A percentile compares a stretch with the other conserved stretches of the same genome.
Conservation (phyloP, 1,284 basidiomycete species). For the Cutaneotrichosporon cyanovorans region DNA sequence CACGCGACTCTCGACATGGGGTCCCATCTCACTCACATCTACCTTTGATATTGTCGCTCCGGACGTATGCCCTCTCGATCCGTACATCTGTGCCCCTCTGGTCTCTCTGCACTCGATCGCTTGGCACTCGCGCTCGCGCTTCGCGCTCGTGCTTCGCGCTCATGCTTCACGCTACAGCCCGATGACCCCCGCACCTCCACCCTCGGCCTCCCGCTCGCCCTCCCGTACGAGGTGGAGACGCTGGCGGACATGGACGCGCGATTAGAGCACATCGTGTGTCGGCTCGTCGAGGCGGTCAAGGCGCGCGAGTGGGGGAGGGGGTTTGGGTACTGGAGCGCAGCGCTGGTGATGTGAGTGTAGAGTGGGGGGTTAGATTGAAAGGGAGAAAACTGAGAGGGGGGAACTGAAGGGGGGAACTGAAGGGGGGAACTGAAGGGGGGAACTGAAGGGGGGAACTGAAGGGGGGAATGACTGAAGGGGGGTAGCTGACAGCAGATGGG, state of each 20-base stretch:
- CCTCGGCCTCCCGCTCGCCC: constrained; percentile 35
- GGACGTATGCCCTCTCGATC: background rate
- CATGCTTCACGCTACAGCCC: constrained; percentile 16
- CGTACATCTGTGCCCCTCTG: background rate
- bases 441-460: too few relatives aligned
- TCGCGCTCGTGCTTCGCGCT: too few relatives aligned
- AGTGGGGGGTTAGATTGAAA: too few relatives aligned
- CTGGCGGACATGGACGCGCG: constrained; percentile 70
- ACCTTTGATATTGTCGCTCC: too few relatives aligned
- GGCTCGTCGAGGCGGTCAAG: constrained; percentile 61
- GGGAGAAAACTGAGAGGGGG: too few relatives aligned
- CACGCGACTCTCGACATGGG: too few relatives aligned
- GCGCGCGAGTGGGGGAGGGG: constrained; percentile 73
- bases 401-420: too few relatives aligned
- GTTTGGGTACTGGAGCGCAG: constrained; percentile 68
- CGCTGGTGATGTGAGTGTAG: constrained; percentile 66
- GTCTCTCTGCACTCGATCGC: too few relatives aligned
- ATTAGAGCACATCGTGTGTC: constrained; percentile 67
- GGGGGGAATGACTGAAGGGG: too few relatives aligned
- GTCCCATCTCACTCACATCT: too few relatives aligned
- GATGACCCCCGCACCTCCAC: constrained; percentile 37
- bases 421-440: too few relatives aligned
- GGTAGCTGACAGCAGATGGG: constrained; percentile 58
- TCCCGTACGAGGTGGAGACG: constrained; percentile 78
- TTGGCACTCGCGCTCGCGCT: too few relatives aligned